Conservation (phyloP, 2,329 filamentous ascomycete genomes). For the Aspergillus sp. region DNA sequence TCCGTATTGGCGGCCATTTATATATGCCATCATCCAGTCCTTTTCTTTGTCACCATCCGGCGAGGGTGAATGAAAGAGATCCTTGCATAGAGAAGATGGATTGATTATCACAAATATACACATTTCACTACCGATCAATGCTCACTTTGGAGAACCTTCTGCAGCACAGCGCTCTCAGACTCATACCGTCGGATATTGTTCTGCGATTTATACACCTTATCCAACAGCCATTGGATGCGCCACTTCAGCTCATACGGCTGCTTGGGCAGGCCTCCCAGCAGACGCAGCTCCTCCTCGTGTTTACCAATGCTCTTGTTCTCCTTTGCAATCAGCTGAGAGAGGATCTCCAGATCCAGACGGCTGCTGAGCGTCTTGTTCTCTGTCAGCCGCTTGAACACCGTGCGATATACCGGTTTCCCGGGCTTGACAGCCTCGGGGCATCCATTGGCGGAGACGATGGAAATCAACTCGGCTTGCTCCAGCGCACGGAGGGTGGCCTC, state of each 20-base stretch:
- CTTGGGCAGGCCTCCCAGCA: conserved; percentile 69
- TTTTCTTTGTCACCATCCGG: too few species aligned
- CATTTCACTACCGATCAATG: conserved; percentile 30
- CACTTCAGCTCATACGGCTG: conserved; percentile 67
- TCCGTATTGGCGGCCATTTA: too few species aligned
- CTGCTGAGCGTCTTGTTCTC: conserved; percentile 71
- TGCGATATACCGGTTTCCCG: conserved; percentile 81
- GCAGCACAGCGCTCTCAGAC: conserved; percentile 66
- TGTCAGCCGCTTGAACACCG: conserved; percentile 73
- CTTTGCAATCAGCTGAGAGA: conserved; percentile 67
- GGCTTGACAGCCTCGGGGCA: conserved; percentile 75
- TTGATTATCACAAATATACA: too few species aligned
- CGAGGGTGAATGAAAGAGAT: too few species aligned
- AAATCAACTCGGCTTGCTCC: conserved; percentile 82
- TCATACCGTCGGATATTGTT: conserved; percentile 72
- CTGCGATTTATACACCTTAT: conserved; percentile 73
- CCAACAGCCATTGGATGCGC: conserved; percentile 69
- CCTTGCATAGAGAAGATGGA: too few species aligned
- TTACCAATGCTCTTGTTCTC: conserved; percentile 75
- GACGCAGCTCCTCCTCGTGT: conserved; percentile 71
- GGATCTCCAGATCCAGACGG: conserved; percentile 68
- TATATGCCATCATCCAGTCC: too few species aligned
- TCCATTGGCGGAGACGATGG: conserved; percentile 69
- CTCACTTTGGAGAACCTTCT: conserved; percentile 65
- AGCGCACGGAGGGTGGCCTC: conserved; percentile 77